Base-by-base conservation (phyloP, 2,329 filamentous ascomycete genomes). In the Trichoderma sp. region DNA sequence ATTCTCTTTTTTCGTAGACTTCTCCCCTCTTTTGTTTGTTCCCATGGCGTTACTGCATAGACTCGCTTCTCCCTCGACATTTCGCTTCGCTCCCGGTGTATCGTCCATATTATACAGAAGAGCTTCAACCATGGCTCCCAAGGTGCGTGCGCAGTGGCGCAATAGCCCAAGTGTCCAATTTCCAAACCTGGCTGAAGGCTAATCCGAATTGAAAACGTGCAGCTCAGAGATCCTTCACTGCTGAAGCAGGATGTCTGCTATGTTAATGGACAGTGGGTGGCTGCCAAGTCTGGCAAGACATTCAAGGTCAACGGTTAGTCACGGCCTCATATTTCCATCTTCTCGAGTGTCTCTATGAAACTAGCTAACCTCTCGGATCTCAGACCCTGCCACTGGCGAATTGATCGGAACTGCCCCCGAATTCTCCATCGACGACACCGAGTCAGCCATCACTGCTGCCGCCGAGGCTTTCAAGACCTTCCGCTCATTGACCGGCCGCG, bases 221-320 rank as follows among this genome's bases (percentile, higher is more conserved):
- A 95, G 92, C 90, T 96, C 81, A 94, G 92, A 81, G 94, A 96
- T 80, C 90, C 91, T 45, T 94, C 93, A 29, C 90, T 99, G 76
- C 90, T 98, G 81, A 98, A 97, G 87, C 91, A 93, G 79, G 90
- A 95, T 82, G 90, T 91, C 76, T 91, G 91, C 81, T 98, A 96
- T 82, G 92, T 98, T 81, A 96, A 99, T 83, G 97, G 97, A 81
- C 90, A 97, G 89, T 99, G 95, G 94, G 90, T 97, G 77, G 89
- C 90, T 80, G 94, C 96, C 79, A 91, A 91, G 81, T 97, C 95
- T 1, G 94, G 95, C 82, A 92, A 97, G 89, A 98, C 95, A 63
- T 99, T 98, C 84, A 92, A 97, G 83, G 94, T 98, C 76, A 88
- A 90, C 78, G 93, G 92, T 93, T 85, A 78, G 82, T 76, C 41